These are phyloP conservation scores for Meripilus lineatus DNA, from an alignment of 1,284 basidiomycete genomes.

Conservation along the genomic window DNA sequence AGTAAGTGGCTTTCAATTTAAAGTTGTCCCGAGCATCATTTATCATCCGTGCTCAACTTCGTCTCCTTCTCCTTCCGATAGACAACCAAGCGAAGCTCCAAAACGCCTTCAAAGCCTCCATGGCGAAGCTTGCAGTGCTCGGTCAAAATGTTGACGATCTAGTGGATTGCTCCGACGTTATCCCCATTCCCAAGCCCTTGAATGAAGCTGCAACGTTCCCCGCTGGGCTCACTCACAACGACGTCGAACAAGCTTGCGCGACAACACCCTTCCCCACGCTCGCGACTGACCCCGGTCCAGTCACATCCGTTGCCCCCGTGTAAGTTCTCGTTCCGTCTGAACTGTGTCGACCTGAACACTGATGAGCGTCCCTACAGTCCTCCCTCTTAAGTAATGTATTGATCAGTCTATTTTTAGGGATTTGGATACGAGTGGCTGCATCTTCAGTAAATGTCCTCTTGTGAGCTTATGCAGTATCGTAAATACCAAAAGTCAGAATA, in stretches of 20 bases:
- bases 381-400: conserved; percentile 3
- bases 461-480: too few relatives aligned
- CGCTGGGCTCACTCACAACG: conserved; percentile 2
- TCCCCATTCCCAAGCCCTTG: conserved; percentile 3
- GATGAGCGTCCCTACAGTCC: conserved; percentile 1
- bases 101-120: conserved; percentile 7
- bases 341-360: background rate
- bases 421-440: too few relatives aligned
- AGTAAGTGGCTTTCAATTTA: conserved; percentile 6
- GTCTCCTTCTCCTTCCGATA: background rate
- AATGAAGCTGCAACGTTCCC: conserved; percentile 4
- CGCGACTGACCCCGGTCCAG: conserved; percentile 12
- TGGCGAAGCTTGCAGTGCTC: conserved; percentile 7
- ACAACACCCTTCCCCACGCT: conserved; percentile 12
- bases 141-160: conserved; percentile 1
- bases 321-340: conserved; percentile 5
- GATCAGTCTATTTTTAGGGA: too few relatives aligned
- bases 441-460: too few relatives aligned
- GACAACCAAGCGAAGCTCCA: conserved; percentile 9
- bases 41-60: background rate
- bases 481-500: too few relatives aligned
- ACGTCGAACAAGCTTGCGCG: conserved; percentile 13
- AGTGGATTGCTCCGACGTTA: conserved; percentile 7
- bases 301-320: conserved; percentile 9
- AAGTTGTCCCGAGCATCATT: background rate